phyloP scores from a whole-genome alignment of 768 basidiomycete species.

The Serendipita sp. region DNA sequence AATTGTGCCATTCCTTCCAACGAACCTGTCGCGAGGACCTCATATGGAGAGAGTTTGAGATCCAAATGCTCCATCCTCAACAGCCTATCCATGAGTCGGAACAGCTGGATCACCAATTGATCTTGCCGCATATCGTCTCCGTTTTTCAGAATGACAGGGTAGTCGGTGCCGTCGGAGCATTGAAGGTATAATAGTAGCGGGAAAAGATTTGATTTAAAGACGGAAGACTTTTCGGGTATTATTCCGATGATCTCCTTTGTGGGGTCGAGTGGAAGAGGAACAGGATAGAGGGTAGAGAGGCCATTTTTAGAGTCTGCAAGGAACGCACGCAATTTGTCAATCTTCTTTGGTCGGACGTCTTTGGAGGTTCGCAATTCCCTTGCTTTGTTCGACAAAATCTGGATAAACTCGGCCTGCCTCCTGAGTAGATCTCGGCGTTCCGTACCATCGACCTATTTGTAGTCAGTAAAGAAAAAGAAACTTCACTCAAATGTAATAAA shows the following conservation, averaged over 20 bases:
- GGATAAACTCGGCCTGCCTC: slow-evolving; percentile 81
- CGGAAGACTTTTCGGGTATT: slow-evolving; percentile 76
- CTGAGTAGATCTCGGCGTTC: slow-evolving; percentile 76
- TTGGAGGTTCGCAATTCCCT: slow-evolving; percentile 78
- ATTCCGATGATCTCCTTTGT: slow-evolving; percentile 70
- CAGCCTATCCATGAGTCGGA: slow-evolving; percentile 92
- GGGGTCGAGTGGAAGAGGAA: slow-evolving; percentile 88
- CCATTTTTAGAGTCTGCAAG: slow-evolving; percentile 75
- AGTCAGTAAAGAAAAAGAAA: not conserved
- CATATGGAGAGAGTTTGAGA: slow-evolving; percentile 77
- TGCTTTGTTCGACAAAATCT: slow-evolving; percentile 70
- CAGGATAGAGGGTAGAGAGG: slow-evolving; percentile 52
- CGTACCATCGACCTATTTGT: slow-evolving; percentile 32
- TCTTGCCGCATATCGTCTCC: slow-evolving; percentile 98
- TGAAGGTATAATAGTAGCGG: slow-evolving; percentile 85
- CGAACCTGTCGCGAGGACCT: slow-evolving; percentile 82
- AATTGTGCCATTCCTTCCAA: slow-evolving; percentile 94
- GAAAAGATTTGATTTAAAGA: slow-evolving; percentile 94
- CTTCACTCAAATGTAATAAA: not conserved
- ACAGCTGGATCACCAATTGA: slow-evolving; percentile 94
- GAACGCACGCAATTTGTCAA: slow-evolving; percentile 78
- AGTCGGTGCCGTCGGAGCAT: slow-evolving; percentile 68
- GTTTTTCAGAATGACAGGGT: slow-evolving; percentile 95
- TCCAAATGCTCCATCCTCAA: slow-evolving; percentile 91
- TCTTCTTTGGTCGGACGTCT: slow-evolving; percentile 91